Percentiles rank a stretch among this genome's conserved stretches.
Conservation (phyloP, 2,329 filamentous ascomycete genomes). For the Calonectria pauciramosa region DNA sequence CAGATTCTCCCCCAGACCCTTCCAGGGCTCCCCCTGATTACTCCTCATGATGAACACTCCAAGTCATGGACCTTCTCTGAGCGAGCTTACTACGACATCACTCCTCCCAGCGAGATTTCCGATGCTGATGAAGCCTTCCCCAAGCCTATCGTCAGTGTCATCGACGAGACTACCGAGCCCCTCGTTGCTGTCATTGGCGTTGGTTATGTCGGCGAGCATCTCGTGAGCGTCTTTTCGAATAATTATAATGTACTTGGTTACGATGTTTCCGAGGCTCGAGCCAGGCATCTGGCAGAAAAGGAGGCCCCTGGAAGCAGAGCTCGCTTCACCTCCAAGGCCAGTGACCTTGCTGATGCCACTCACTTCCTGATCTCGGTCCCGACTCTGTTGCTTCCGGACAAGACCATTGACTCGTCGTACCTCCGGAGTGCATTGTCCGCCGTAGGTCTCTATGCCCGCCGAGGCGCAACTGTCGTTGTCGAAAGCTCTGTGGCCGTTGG, state of each 20-base stretch:
- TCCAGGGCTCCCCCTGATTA: constrained; percentile 40
- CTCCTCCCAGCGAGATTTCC: constrained; percentile 50
- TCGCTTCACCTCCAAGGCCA: constrained; percentile 54
- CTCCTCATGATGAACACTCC: constrained; percentile 31
- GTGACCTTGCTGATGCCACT: constrained; percentile 57
- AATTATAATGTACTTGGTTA: constrained; percentile 61
- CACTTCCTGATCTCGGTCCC: constrained; percentile 69
- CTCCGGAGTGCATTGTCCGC: constrained; percentile 59
- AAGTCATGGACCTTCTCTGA: constrained; percentile 43
- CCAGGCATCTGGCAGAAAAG: constrained; percentile 50
- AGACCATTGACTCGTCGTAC: constrained; percentile 62
- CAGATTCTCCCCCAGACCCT: constrained; percentile 41
- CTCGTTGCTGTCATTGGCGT: constrained; percentile 65
- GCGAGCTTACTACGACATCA: constrained; percentile 50
- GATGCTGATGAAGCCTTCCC: constrained; percentile 41
- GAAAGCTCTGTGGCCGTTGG: constrained; percentile 69
- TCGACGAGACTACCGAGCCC: constrained; percentile 42
- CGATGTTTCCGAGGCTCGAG: constrained; percentile 59
- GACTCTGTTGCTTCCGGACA: constrained; percentile 62
- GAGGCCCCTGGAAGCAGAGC: constrained; percentile 46
- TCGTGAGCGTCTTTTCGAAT: constrained; percentile 59
- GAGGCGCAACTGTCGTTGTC: constrained; percentile 63
- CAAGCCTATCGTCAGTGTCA: constrained; percentile 12
- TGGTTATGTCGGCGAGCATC: constrained; percentile 66
- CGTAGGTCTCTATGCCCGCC: constrained; percentile 56